Percentiles rank a stretch among this genome's conserved stretches.
Conservation (phyloP, 2,329 filamentous ascomycete species). For the Diaporthe eres region DNA sequence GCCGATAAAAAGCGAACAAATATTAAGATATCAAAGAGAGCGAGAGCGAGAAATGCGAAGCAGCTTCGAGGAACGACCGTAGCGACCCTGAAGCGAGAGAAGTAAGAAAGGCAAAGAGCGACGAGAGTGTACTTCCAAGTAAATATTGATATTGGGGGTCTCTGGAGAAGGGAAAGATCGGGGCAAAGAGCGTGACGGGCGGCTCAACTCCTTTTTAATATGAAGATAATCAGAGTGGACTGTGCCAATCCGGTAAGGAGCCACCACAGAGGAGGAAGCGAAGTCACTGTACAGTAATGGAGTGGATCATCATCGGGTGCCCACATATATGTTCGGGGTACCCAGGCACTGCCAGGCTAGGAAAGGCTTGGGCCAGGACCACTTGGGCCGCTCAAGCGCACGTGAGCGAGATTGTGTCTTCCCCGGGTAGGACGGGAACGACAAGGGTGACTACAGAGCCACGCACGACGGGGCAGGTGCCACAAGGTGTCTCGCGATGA, state of each 20-base stretch:
- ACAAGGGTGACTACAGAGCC: constrained; percentile 10
- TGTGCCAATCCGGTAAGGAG: constrained; percentile 34
- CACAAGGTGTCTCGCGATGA: neutral
- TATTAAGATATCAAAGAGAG: constrained; percentile 33
- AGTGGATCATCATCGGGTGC: constrained; percentile 37
- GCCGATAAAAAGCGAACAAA: constrained; percentile 17
- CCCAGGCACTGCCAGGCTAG: constrained; percentile 26
- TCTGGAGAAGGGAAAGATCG: constrained; percentile 17
- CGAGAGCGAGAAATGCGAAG: constrained; percentile 22
- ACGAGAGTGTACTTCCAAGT: constrained; percentile 35
- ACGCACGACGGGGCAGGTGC: neutral
- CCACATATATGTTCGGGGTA: constrained; percentile 35
- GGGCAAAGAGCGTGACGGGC: constrained; percentile 29
- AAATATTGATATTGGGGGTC: constrained; percentile 24
- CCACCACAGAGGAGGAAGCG: constrained; percentile 33
- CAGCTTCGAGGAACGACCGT: constrained; percentile 38
- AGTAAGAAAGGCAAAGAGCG: constrained; percentile 35
- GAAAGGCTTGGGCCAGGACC: constrained; percentile 30
- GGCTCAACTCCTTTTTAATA: constrained; percentile 42
- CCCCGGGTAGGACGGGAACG: constrained; percentile 20
- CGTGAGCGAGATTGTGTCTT: constrained; percentile 15
- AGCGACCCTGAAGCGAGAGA: constrained; percentile 38
- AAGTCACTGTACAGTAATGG: constrained; percentile 37
- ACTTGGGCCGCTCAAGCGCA: constrained; percentile 22
- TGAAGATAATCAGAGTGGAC: constrained; percentile 37